Conservation (phyloP, 495 filamentous ascomycete genomes). For the Neurospora hispaniola region DNA sequence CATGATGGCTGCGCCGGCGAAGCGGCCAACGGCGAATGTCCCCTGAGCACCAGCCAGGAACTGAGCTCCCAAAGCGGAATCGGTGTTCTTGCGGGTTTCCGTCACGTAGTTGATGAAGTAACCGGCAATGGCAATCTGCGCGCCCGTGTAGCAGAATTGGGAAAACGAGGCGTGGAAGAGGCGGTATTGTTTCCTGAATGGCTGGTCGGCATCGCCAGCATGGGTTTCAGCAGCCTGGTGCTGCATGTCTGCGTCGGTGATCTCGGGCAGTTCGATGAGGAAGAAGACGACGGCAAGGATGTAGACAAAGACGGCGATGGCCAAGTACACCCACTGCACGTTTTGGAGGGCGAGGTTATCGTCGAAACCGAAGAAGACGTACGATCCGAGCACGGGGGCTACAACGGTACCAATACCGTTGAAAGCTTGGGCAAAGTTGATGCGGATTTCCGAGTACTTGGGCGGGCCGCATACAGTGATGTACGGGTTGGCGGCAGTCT, state of each 20-base stretch:
- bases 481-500: slow-evolving; percentile 54
- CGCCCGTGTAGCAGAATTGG: slow-evolving; percentile 64
- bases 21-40: slow-evolving; percentile 55
- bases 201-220: slow-evolving; percentile 34
- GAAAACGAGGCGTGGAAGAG: slow-evolving; percentile 56
- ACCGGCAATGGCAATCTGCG: slow-evolving; percentile 52
- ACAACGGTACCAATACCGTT: slow-evolving; percentile 54
- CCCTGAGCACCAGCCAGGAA: slow-evolving; percentile 57
- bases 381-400: slow-evolving; percentile 55
- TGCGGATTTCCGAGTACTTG: slow-evolving; percentile 55
- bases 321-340: slow-evolving; percentile 69
- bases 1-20: slow-evolving; percentile 45
- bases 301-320: slow-evolving; percentile 59
- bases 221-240: slow-evolving; percentile 34
- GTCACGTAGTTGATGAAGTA: slow-evolving; percentile 37
- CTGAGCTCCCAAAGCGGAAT: slow-evolving; percentile 28
- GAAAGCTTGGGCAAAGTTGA: slow-evolving; percentile 57
- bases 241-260: slow-evolving; percentile 65
- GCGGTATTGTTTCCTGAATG: slow-evolving; percentile 51
- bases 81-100: slow-evolving; percentile 7
- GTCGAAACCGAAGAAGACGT: slow-evolving; percentile 56
- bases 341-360: slow-evolving; percentile 39
- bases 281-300: slow-evolving; percentile 54
- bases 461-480: slow-evolving; percentile 52
- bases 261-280: slow-evolving; percentile 54